phyloP scores from a whole-genome alignment of 148 eudicot species.

The Amaranthus hypochondriacus region DNA sequence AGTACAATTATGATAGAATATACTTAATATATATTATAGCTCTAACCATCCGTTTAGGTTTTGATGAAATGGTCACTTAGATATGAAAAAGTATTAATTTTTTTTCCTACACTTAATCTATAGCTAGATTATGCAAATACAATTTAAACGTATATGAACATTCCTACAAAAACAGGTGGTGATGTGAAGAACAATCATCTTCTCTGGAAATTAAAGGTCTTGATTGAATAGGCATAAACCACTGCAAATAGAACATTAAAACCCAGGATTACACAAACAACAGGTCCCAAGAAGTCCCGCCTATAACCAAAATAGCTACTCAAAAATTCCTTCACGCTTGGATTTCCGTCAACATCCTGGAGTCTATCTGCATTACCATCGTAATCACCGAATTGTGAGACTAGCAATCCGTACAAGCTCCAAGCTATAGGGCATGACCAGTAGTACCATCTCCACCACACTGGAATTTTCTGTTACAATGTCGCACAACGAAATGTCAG shows the following conservation, averaged over 20 bases:
- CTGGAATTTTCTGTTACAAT: slow-evolving; percentile 60
- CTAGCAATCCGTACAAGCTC: slow-evolving; percentile 58
- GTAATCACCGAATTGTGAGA: slow-evolving; percentile 53
- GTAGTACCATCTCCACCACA: slow-evolving; percentile 76
- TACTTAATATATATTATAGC: no score
- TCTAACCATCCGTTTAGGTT: no score
- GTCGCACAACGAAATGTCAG: neutral
- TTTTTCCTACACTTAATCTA: no score
- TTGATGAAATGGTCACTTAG: no score
- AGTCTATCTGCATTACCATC: slow-evolving; percentile 11
- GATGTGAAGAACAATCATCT: slow-evolving; percentile 24
- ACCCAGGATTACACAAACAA: slow-evolving; percentile 42
- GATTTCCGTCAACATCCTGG: slow-evolving; percentile 4
- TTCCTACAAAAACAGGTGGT: neutral
- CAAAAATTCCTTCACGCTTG: slow-evolving; percentile 35
- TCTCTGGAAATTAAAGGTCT: slow-evolving; percentile 52
- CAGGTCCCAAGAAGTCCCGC: slow-evolving; percentile 41
- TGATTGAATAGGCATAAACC: slow-evolving; percentile 47
- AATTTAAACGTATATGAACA: slow-evolving; percentile 2
- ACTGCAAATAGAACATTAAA: slow-evolving; percentile 40
- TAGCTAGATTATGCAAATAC: neutral
- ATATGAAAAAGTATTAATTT: no score
- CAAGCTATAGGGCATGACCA: slow-evolving; percentile 52
- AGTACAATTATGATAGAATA: no score
- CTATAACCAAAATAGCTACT: slow-evolving; percentile 42